Conservation (phyloP, 1,284 basidiomycete species). For the Ustanciosporium gigantosporum region DNA sequence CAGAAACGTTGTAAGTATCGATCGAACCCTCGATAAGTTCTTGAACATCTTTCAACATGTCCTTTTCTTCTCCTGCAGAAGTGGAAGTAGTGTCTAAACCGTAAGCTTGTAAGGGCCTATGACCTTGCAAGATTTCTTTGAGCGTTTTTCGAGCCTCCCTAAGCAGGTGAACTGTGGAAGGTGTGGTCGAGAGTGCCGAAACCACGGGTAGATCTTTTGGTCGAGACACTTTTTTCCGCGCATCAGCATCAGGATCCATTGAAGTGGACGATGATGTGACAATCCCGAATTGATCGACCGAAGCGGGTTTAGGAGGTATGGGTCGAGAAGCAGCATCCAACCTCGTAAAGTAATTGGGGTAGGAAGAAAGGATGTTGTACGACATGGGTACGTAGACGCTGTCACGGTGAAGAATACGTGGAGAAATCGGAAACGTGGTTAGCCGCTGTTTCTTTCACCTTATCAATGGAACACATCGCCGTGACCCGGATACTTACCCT, state of each 20-base stretch:
- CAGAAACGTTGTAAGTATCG: slow-evolving; percentile 45
- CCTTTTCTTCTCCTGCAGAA: slow-evolving; percentile 23
- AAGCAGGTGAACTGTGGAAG: slow-evolving; percentile 30
- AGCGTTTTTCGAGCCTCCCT: slow-evolving; percentile 31
- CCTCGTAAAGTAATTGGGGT: slow-evolving; percentile 37
- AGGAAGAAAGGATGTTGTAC: slow-evolving; percentile 39
- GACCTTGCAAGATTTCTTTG: slow-evolving; percentile 35
- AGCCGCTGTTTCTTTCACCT: too few species aligned
- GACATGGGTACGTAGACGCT: slow-evolving; percentile 38
- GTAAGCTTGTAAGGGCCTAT: slow-evolving; percentile 34
- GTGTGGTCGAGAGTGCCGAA: slow-evolving; percentile 38
- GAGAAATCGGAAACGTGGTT: too few species aligned
- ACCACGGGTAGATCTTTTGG: slow-evolving; percentile 29
- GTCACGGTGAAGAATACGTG: too few species aligned
- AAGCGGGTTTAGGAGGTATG: not conserved
- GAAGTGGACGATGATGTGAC: too few species aligned
- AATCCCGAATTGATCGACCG: not conserved
- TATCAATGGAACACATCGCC: too few species aligned
- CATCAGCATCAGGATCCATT: not conserved
- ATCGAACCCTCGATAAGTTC: slow-evolving; percentile 50
- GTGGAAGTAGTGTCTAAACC: slow-evolving; percentile 24
- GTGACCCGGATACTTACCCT: too few species aligned
- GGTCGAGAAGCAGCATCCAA: slow-evolving; percentile 6
- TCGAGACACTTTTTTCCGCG: not conserved
- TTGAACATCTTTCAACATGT: slow-evolving; percentile 48